A percentile compares a stretch with the other conserved stretches of the same genome.
Conservation (phyloP, 495 filamentous ascomycete genomes). For the Neurospora intermedia region DNA sequence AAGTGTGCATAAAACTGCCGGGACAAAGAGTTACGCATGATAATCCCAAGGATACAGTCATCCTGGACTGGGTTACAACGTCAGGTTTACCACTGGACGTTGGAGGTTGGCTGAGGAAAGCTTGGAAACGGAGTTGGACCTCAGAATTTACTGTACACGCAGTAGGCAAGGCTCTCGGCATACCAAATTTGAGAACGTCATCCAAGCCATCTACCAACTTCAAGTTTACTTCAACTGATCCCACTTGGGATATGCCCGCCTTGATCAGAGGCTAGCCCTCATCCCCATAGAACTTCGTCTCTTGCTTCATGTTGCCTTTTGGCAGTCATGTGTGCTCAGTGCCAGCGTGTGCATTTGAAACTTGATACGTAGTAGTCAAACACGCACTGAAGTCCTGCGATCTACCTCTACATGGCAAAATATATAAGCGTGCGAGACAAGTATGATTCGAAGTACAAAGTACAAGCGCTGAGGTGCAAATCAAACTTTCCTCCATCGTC, state of each 20-base stretch:
- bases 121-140: background rate
- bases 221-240: background rate
- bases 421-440: background rate
- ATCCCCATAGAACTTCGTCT: background rate
- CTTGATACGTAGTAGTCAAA: background rate
- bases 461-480: too few relatives aligned
- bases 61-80: background rate
- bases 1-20: background rate
- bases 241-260: background rate
- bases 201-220: background rate
- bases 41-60: background rate
- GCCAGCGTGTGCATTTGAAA: background rate
- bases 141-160: background rate
- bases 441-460: too few relatives aligned
- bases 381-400: background rate
- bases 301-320: background rate
- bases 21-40: background rate
- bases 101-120: background rate
- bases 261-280: background rate
- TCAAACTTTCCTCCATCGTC: background rate
- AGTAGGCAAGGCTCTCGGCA: background rate
- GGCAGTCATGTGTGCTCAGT: background rate
- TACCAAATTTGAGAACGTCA: background rate
- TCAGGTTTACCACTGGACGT: background rate
- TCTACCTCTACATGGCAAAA: background rate